Percentiles rank a stretch among this genome's conserved stretches.
These are phyloP conservation scores for Boletales sp. DNA, from an alignment of 768 basidiomycete genomes.

Conservation along the genomic window DNA sequence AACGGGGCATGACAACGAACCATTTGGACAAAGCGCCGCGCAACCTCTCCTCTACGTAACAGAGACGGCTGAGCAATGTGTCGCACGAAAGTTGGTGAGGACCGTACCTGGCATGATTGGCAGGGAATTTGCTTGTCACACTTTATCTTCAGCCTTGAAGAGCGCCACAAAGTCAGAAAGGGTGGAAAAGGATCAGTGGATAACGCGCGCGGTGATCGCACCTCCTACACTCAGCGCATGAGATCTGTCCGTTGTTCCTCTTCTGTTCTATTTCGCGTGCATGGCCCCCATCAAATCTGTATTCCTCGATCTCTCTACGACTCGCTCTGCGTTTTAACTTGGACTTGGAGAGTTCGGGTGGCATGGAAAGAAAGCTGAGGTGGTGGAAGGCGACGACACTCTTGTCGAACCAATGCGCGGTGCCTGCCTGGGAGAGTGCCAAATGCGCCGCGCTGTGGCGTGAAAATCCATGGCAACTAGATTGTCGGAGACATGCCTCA, in stretches of 20 bases:
- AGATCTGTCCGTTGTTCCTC: slow-evolving; percentile 71
- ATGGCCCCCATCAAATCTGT: slow-evolving; percentile 48
- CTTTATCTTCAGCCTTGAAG: slow-evolving; percentile 69
- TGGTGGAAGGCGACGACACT: neutral
- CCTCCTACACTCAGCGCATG: slow-evolving; percentile 79
- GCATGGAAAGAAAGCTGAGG: slow-evolving; percentile 37
- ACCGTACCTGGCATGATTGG: slow-evolving; percentile 64
- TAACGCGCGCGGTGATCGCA: slow-evolving; percentile 52
- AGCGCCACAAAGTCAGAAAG: slow-evolving; percentile 16
- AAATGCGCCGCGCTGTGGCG: slow-evolving; percentile 25
- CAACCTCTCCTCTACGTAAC: slow-evolving; percentile 60
- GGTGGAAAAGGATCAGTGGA: slow-evolving; percentile 18
- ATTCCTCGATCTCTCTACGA: slow-evolving; percentile 50
- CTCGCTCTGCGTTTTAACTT: slow-evolving; percentile 48
- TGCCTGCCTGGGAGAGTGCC: slow-evolving; percentile 21
- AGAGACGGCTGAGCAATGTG: neutral
- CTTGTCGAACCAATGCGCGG: slow-evolving; percentile 9
- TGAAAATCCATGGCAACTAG: slow-evolving; percentile 22
- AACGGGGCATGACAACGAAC: slow-evolving; percentile 31
- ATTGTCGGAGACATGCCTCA: slow-evolving; percentile 6
- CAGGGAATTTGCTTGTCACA: slow-evolving; percentile 82
- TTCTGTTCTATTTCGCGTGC: slow-evolving; percentile 70
- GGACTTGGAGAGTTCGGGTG: slow-evolving; percentile 50
- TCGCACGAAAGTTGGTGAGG: neutral
- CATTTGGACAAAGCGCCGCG: slow-evolving; percentile 68